Evolutionary conservation across 208 protist species (phyloP).

Genomic region (Polymyxa betae): DNA sequence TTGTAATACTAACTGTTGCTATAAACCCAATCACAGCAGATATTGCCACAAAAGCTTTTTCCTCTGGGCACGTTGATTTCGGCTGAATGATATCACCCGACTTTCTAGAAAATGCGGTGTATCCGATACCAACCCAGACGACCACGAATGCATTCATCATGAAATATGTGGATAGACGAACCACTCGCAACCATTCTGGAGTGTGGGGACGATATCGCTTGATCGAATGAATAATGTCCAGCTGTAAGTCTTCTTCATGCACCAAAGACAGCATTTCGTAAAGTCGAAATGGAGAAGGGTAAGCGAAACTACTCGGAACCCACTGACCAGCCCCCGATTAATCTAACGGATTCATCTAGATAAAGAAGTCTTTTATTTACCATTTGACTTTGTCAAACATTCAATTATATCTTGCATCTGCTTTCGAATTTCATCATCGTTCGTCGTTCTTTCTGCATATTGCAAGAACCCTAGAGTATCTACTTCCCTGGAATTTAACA

Average conservation of each 20-base stretch:
- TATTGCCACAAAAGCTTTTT: neutral
- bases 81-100: slow-evolving; percentile 6
- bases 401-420: neutral
- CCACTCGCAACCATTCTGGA: neutral
- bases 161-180: neutral
- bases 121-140: neutral
- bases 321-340: neutral
- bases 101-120: neutral
- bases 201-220: slow-evolving; percentile 1
- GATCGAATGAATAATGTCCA: neutral
- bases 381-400: neutral
- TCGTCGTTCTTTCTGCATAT: neutral
- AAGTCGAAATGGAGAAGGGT: no score
- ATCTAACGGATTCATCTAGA: neutral
- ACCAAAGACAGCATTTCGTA: no score
- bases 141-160: neutral
- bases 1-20: no score
- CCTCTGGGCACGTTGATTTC: neutral
- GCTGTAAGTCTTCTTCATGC: no score
- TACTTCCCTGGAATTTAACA: neutral
- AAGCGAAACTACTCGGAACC: neutral
- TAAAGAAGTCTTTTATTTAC: neutral
- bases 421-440: neutral
- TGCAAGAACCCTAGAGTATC: neutral
- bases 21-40: slow-evolving; percentile 17